Base-by-base conservation (phyloP, 495 filamentous ascomycete species). In the Aspergillus conjunctus region DNA sequence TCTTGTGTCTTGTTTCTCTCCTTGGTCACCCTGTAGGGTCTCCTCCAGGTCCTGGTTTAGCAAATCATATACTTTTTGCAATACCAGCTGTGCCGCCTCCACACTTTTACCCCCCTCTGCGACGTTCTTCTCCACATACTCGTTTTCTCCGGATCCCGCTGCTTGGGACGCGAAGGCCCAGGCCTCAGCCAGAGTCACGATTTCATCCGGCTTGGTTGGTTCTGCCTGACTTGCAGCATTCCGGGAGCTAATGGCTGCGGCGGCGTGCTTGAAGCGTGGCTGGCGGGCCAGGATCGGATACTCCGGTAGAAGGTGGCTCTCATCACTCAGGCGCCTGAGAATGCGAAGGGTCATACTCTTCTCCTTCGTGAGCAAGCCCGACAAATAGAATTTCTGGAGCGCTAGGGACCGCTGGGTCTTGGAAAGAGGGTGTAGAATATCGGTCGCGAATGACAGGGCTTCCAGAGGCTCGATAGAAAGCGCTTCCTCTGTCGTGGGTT, bases 241-340 rank as follows among this genome's bases (percentile, higher is more conserved):
- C 22, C 76, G 68, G 7, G 68, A 63, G 21, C 58, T 68, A 4
- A 78, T 64, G 7, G 70, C 68, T 11, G 72, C 69, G 4, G 73
- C 66, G n/a, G 72, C 70, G 39, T 77, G 71, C 58, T 77, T 77
- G 68, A 79, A 77, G n/a, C 73, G 75, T 10, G 73, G 65, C 55
- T 80, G 79, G 14, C 68, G 71, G 17, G 75, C 71, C 1, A 80
- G 76, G 46, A 84, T 68, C 1, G 87, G 85, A 56, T 88, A 85
- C 41, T 81, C 77, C 0, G 83, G 85, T 1, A 91, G 79, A 5
- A 91, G 77, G 56, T 90, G 87, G 64, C 86, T 89, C 61, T 91
- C 88, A 34, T 90, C 85, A 12, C 79, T 77, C 1, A 91, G 71
- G 33, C 85, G 87, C 51, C 84, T 81, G 11, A 91, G 72, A 0